Percentiles rank a stretch among this genome's conserved stretches.
phyloP scores from a whole-genome alignment of 129 eudicot genomes.

The Pseudognaphalium luteoalbum region DNA sequence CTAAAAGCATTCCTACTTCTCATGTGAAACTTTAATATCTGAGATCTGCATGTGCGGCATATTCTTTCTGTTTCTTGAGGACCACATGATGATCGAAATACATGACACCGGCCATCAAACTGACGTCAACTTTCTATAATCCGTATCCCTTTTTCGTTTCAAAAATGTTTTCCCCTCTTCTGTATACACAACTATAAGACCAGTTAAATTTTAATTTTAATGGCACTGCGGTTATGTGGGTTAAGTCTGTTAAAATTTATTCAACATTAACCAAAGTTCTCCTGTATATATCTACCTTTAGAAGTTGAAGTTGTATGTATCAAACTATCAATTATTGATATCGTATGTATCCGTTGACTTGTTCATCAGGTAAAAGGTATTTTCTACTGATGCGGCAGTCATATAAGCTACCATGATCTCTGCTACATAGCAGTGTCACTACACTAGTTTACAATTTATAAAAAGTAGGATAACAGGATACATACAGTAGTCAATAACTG shows the following conservation, averaged over 20 bases:
- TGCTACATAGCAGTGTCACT: not conserved
- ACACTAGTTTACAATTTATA: not conserved
- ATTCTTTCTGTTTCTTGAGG: constrained; percentile 6
- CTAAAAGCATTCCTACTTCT: not conserved
- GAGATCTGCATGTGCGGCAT: constrained; percentile 14
- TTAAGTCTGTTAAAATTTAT: not conserved
- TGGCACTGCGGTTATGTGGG: not conserved
- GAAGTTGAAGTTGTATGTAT: not conserved
- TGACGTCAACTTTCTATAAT: not conserved
- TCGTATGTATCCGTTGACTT: not conserved
- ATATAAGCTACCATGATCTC: not conserved
- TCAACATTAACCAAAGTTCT: not conserved
- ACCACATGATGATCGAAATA: constrained; percentile 3
- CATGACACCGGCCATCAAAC: not conserved
- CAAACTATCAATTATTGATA: not conserved
- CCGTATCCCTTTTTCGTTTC: constrained; percentile 1
- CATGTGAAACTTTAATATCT: not conserved
- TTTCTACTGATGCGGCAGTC: not conserved
- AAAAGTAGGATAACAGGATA: too few species aligned
- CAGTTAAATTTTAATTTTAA: not conserved
- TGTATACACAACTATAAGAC: not conserved
- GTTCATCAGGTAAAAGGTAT: not conserved
- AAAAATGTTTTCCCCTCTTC: not conserved
- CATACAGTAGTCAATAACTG: too few species aligned
- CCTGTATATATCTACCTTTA: not conserved